These are phyloP conservation scores for Liriodendron chinense DNA, from an alignment of 164 flowering plant genomes.

Conservation along the genomic window DNA sequence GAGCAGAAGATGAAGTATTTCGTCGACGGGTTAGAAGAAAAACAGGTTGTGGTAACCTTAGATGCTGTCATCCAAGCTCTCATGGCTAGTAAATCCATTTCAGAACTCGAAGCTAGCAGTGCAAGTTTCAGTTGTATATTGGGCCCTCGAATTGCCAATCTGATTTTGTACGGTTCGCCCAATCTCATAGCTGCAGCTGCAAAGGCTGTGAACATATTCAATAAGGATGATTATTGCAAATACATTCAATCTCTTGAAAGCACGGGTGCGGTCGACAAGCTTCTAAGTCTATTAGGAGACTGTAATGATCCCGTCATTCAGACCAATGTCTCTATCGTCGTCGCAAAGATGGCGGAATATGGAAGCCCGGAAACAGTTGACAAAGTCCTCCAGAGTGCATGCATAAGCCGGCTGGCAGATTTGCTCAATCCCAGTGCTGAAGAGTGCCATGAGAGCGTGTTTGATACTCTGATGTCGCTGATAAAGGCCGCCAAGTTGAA, in stretches of 20 bases:
- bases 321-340: conserved; percentile 29
- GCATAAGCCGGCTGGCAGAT: conserved; percentile 26
- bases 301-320: conserved; percentile 37
- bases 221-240: conserved; percentile 25
- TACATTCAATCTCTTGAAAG: conserved; percentile 35
- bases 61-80: conserved; percentile 36
- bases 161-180: conserved; percentile 28
- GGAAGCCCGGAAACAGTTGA: conserved; percentile 32
- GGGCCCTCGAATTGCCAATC: conserved; percentile 31
- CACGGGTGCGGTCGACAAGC: conserved; percentile 29
- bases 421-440: conserved; percentile 31
- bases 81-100: conserved; percentile 45
- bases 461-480: conserved; percentile 35
- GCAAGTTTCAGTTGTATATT: conserved; percentile 36
- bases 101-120: conserved; percentile 44
- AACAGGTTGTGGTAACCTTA: conserved; percentile 26
- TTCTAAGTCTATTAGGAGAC: conserved; percentile 23
- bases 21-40: conserved; percentile 29
- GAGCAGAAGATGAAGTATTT: conserved; percentile 28
- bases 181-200: conserved; percentile 31
- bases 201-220: conserved; percentile 31
- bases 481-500: conserved; percentile 37
- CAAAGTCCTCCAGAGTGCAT: conserved; percentile 32
- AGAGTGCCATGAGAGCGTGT: conserved; percentile 43
- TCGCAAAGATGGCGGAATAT: conserved; percentile 42